Conservation (phyloP, 805 yeast genomes). For the Candida awuae region DNA sequence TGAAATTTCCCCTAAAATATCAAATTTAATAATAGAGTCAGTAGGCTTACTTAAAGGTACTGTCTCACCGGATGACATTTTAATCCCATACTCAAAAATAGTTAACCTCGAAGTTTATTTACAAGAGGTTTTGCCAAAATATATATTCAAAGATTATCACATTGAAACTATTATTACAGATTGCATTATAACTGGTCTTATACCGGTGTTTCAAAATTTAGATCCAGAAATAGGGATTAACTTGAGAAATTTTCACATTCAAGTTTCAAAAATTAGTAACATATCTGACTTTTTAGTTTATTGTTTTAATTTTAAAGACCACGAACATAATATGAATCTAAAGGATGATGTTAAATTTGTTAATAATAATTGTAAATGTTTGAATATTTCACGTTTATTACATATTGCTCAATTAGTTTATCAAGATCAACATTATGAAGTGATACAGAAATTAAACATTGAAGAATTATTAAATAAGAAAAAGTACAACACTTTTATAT, state of each 20-base stretch:
- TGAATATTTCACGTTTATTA: constrained; percentile 33
- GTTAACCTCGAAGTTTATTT: constrained; percentile 24
- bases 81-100: constrained; percentile 35
- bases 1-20: constrained; percentile 23
- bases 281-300: constrained; percentile 75
- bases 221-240: constrained; percentile 71
- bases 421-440: constrained; percentile 20
- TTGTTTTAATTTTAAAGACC: constrained; percentile 39
- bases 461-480: constrained; percentile 1
- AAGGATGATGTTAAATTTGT: constrained; percentile 11
- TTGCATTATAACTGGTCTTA: constrained; percentile 33
- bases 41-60: constrained; percentile 48
- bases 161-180: constrained; percentile 33
- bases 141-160: constrained; percentile 17
- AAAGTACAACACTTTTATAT: constrained; percentile 25
- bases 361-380: constrained; percentile 29
- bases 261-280: constrained; percentile 69
- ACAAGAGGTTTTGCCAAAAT: constrained; percentile 21
- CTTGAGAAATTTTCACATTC: constrained; percentile 78
- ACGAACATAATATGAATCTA: constrained; percentile 19
- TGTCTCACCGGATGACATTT: constrained; percentile 45
- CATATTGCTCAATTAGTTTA: constrained; percentile 35
- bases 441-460: constrained; percentile 4
- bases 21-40: constrained; percentile 28
- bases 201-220: constrained; percentile 49